These are phyloP conservation scores for Pezicula radicicola DNA, from an alignment of 2,329 filamentous ascomycete species.

Conservation along the genomic window DNA sequence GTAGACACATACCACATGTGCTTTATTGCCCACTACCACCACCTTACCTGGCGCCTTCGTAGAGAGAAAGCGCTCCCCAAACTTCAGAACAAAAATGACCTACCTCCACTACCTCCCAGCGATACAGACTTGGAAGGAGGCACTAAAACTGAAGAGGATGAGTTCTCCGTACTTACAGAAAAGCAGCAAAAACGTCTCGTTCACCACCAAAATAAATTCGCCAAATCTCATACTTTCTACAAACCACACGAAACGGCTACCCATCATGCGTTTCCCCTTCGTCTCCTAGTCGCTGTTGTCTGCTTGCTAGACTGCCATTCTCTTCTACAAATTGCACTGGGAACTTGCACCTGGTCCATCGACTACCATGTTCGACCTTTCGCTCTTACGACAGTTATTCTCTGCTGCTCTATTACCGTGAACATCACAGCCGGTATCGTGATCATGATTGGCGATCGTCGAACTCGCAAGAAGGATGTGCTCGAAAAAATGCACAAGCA, in stretches of 20 bases:
- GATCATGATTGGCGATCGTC: conserved; percentile 73
- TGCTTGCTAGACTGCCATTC: conserved; percentile 77
- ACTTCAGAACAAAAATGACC: conserved; percentile 40
- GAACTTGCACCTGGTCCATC: conserved; percentile 76
- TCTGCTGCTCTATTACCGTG: conserved; percentile 73
- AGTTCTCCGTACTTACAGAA: conserved; percentile 60
- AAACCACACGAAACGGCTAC: conserved; percentile 84
- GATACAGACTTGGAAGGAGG: conserved; percentile 29
- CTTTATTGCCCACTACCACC: conserved; percentile 60
- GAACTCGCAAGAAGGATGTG: conserved; percentile 82
- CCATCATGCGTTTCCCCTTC: conserved; percentile 74
- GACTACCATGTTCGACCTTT: conserved; percentile 65
- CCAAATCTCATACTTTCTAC: conserved; percentile 84
- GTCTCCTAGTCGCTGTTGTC: conserved; percentile 73
- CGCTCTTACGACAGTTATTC: conserved; percentile 76
- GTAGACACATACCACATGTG: conserved; percentile 84
- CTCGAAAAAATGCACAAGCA: conserved; percentile 74
- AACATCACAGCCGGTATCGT: conserved; percentile 76
- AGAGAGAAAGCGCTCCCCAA: conserved; percentile 53
- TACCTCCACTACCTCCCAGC: conserved; percentile 8
- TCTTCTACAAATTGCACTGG: conserved; percentile 75
- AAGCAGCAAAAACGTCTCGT: conserved; percentile 67
- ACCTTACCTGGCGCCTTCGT: conserved; percentile 57
- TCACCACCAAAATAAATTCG: conserved; percentile 77
- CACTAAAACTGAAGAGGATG: conserved; percentile 36